Evolutionary conservation across 805 yeast species (phyloP).

Genomic region (Kodamaea nitidulidarum): DNA sequence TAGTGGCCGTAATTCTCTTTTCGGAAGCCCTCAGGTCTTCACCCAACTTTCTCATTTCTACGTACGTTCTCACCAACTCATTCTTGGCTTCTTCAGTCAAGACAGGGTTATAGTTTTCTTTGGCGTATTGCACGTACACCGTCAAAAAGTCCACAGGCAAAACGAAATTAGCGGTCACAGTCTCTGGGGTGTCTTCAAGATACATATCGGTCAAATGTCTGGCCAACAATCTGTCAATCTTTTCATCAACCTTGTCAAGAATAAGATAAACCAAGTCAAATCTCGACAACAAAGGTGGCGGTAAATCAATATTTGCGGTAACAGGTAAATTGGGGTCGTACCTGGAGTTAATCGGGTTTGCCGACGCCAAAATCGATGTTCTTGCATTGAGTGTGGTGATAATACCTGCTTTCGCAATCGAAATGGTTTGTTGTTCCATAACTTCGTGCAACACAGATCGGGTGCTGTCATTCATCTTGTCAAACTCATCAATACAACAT

Average conservation of each 20-base stretch:
- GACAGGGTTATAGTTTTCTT: constrained; percentile 75
- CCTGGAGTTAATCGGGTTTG: constrained; percentile 94
- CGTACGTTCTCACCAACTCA: constrained; percentile 83
- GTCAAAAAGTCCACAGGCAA: constrained; percentile 87
- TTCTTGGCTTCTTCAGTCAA: constrained; percentile 76
- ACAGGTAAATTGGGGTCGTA: constrained; percentile 95
- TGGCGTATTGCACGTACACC: constrained; percentile 89
- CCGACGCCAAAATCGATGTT: constrained; percentile 92
- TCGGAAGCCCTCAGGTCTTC: constrained; percentile 86
- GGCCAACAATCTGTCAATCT: constrained; percentile 80
- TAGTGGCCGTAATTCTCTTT: constrained; percentile 93
- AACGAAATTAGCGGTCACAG: constrained; percentile 62
- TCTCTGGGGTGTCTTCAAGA: constrained; percentile 78
- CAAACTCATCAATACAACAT: constrained; percentile 98
- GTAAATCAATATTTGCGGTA: constrained; percentile 90
- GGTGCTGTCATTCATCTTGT: constrained; percentile 93
- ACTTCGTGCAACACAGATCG: constrained; percentile 96
- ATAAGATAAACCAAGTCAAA: constrained; percentile 91
- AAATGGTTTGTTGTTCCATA: constrained; percentile 98
- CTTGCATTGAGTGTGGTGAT: constrained; percentile 95
- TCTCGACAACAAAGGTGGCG: constrained; percentile 92
- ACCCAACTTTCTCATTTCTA: constrained; percentile 90
- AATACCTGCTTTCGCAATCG: constrained; percentile 97
- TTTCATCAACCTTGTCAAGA: constrained; percentile 88
- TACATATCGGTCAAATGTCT: constrained; percentile 88